These are phyloP conservation scores for Hymenoscyphus fructigenus DNA, from an alignment of 2,329 filamentous ascomycete species.

Conservation along the genomic window DNA sequence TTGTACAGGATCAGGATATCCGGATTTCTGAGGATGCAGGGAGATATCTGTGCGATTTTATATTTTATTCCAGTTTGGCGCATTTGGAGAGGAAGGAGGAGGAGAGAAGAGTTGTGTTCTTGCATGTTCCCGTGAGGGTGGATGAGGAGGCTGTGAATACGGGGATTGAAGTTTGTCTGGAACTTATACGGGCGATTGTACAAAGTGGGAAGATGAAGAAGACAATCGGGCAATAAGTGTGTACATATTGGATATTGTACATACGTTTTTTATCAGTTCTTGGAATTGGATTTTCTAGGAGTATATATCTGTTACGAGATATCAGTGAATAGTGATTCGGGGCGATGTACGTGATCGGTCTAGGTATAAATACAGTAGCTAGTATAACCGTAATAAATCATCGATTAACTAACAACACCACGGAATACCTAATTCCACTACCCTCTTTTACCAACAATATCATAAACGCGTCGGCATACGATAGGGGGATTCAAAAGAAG, in stretches of 20 bases:
- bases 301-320: too few relatives aligned
- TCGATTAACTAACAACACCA: too few relatives aligned
- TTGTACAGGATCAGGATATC: slow-evolving; percentile 44
- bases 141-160: slow-evolving; percentile 47
- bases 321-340: too few relatives aligned
- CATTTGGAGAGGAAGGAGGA: slow-evolving; percentile 50
- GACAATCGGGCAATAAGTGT: not conserved
- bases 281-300: too few relatives aligned
- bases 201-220: slow-evolving; percentile 40
- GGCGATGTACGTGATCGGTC: too few relatives aligned
- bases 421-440: too few relatives aligned
- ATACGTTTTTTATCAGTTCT: not conserved
- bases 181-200: slow-evolving; percentile 56
- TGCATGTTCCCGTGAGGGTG: slow-evolving; percentile 67
- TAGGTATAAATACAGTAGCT: too few relatives aligned
- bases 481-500: too few relatives aligned
- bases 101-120: slow-evolving; percentile 59
- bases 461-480: too few relatives aligned
- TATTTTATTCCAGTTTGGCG: slow-evolving; percentile 69
- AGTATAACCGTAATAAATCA: too few relatives aligned
- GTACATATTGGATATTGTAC: not conserved
- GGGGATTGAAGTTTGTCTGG: slow-evolving; percentile 53
- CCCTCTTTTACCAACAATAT: too few relatives aligned
- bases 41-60: slow-evolving; percentile 75
- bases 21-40: slow-evolving; percentile 69